Evolutionary conservation across 2,329 filamentous ascomycete species (phyloP), one percentile per base, ranked within the genome.

Genomic region (Parastagonospora nodorum): DNA sequence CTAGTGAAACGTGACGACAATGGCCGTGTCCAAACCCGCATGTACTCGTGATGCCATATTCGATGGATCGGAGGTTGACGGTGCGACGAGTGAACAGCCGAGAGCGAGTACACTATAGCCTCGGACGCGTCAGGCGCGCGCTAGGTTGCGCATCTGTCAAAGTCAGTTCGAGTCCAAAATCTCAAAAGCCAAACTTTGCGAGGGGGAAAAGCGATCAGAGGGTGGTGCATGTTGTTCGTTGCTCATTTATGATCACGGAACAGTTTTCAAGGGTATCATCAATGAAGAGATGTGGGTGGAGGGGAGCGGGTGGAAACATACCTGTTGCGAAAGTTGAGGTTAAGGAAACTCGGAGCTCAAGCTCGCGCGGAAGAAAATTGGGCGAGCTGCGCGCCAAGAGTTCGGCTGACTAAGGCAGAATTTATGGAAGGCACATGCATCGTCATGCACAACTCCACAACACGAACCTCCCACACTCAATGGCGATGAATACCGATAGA

Each of bases 211-310:
- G 50, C 54, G 58, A 66, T 75, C 73, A 84, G 81, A 83, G 81
- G 82, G 82, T 84, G 77, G 76, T 84, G 82, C 82, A 84, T 84
- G 81, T 83, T 81, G 77, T 80, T 80, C 78, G 60, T 72, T 75
- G 79, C 80, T 80, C 80, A 81, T 82, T 77, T 70, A 69, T 63
- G 71, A 75, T 84, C 79, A 75, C 81, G 73, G 76, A 81, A 81
- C 78, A 72, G 52, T 68, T 71, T 77, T 80, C 78, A 78, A 75
- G 74, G 75, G 72, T 68, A 79, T 79, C 80, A 79, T 71, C 81
- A 79, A 80, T 80, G 60, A 66, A 68, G 66, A 27, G 30, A 30
- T 32, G 44, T 27, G 19, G 14, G 38, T 16, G 29, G 33, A 29
- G 45, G 39, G 30, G 29, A 45, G 42, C 31, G 28, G n/a, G 16